Evolutionary conservation across 2,329 filamentous ascomycete species (phyloP), one percentile per base, ranked within the genome.

Genomic region (Fonsecaea monophora): DNA sequence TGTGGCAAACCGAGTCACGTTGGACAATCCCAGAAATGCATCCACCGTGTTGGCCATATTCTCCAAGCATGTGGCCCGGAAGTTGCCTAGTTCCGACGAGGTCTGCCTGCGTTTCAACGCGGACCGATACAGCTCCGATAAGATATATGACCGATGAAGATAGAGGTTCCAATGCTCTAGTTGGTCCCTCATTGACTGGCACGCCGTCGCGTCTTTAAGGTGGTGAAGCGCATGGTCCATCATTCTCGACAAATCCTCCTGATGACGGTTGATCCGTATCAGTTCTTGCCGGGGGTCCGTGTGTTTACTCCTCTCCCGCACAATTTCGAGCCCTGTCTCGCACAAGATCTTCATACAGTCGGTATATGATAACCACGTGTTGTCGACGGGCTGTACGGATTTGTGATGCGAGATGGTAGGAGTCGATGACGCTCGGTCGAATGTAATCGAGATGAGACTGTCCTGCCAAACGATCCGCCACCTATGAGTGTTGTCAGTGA

Each of bases 101-200:
- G 80, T 78, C 4, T 82, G 80, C 34, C 40, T 37, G n/a, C 57
- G 48, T 73, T 85, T 87, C 71, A 88, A 82, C 30, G 85, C 83
- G 35, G 86, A 85, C 45, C 86, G 82, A 73, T 84, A 87, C 50
- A 88, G 82, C 75, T 88, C 86, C 2, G 86, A 87, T 30, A 83
- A 82, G 65, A 87, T 84, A 74, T 88, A 89, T 4, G 85, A 87
- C 15, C 84, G 84, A 73, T 89, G 86, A 3, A 89, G 77, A 71
- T 87, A 87, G 3, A 88, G 74, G 0, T 84, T 85, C 77, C 86
- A 85, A 69, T 87, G 83, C 73, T 89, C 84, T 1, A 88, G 75
- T 65, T 86, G 85, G 67, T 88, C 83, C 8, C 74, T 78, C 0
- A 76, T 61, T 3, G 74, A 75, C 1, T 72, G 67, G 66, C 80